phyloP scores from a whole-genome alignment of 176 grass and related monocot genomes.

The Oryza meridionalis region DNA sequence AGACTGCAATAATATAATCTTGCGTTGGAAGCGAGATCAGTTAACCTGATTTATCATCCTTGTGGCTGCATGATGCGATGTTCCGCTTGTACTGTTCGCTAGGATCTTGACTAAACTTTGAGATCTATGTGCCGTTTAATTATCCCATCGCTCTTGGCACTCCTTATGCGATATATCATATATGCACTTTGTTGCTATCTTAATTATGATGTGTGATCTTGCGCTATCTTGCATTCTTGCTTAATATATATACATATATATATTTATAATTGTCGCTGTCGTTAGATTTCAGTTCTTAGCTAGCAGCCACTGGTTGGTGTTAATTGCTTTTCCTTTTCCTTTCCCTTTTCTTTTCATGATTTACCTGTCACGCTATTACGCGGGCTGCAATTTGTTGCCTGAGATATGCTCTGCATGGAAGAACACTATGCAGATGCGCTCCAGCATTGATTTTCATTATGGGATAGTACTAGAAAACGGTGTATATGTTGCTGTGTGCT shows the following conservation, averaged over 20 bases:
- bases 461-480: no score
- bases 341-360: no score
- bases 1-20: slow-evolving; percentile 56
- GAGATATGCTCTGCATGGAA: no score
- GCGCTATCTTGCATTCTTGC: no score
- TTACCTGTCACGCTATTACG: no score
- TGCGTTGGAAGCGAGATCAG: slow-evolving; percentile 59
- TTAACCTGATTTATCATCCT: slow-evolving; percentile 56
- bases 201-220: slow-evolving; percentile 21
- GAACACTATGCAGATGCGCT: no score
- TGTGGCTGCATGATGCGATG: slow-evolving; percentile 62
- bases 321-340: no score
- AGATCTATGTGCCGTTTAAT: slow-evolving; percentile 9
- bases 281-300: neutral
- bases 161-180: slow-evolving; percentile 26
- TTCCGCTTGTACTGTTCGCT: slow-evolving; percentile 47
- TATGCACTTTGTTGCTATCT: slow-evolving; percentile 31
- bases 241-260: no score
- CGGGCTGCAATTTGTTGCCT: no score
- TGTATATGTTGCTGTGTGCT: no score
- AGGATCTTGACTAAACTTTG: slow-evolving; percentile 43
- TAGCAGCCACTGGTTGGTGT: no score
- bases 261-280: neutral
- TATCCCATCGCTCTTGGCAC: slow-evolving; percentile 7
- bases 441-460: no score